Evolutionary conservation across 2,329 filamentous ascomycete species (phyloP), one percentile per base, ranked within the genome.

Genomic region (Alternaria metachromatica): DNA sequence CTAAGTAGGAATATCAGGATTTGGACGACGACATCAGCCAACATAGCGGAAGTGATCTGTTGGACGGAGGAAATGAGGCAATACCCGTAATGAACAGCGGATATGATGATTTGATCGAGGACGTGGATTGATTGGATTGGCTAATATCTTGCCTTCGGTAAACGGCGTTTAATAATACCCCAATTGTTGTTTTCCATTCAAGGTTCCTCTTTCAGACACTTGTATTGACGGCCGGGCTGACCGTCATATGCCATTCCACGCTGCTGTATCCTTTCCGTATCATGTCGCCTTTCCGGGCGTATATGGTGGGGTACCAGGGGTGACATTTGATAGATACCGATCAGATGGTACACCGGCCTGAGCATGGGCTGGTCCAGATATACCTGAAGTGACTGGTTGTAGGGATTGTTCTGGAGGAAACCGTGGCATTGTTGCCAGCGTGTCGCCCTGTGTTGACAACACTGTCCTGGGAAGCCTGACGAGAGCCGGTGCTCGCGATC

Each of bases 121-220:
- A 54, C 5, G 37, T 44, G 30, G 55, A 43, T 25, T 23, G 48
- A 12, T 55, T n/a, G 28, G 10, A 25, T 48, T 23, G 21, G 25
- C 33, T 46, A 28, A 43, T 28, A 11, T 20, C 5, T 20, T 65
- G 30, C 21, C 50, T 43, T 50, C 18, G 33, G 26, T 33, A 33
- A 12, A 37, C 46, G 41, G 46, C 30, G 41, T 43, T 55, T 49
- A 61, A n/a, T 41, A 58, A 56, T 54, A 57, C 55, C 58, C 60
- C 21, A 18, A 25, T 26, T 57, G 33, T 30, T 37, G 37, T 30
- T 49, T 41, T 56, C 45, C 12, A 21, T 18, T 12, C 11, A 41
- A 21, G n/a, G 6, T 20, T 23, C 15, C 18, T 15, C 6, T 46
- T 21, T 46, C 13, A 18, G 30, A 41, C 13, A 49, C 28, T 20